Base-by-base conservation (phyloP, 768 basidiomycete species). In the Rubroboletus pulcherrimus region DNA sequence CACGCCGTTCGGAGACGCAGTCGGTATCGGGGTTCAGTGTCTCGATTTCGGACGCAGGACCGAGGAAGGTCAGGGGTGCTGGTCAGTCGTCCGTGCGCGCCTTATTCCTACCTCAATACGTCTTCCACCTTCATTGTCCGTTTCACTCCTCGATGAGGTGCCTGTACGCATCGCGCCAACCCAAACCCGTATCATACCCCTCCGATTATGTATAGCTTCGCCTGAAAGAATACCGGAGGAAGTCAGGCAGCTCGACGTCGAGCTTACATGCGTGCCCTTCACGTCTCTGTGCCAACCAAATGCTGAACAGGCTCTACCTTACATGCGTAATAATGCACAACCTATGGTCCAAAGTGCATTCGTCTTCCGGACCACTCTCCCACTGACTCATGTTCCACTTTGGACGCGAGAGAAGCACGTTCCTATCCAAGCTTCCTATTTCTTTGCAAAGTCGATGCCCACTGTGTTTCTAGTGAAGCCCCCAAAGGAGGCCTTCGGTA, bases 1-100 rank as follows among this genome's bases (percentile, higher is more conserved):
- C 0, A 81, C 78, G 62, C 79, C 89, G 0, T 89, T 93, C 64
- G 93, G 93, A 3, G 70, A 83, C 29, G 82, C 82, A 7, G 47
- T 90, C 3, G 89, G 90, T 2, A 58, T 94, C 3, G 86, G 80
- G 1, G 54, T 91, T 15, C 78, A 81, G 37, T 83, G 79, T 60
- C 56, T 69, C 11, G 66, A 71, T 59, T 62, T 64, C 30, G 54
- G 53, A 29, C 35, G 1, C 15, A 9, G 2, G 40, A 19, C 15
- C 4, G 41, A 39, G 6, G 49, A 52, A 11, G 39, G 37, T 3
- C 69, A 74, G 15, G 77, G 75, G 15, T 82, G 80, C 79, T 87
- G 86, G 84, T 81, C 76, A 1, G 75, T 85, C 4, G 68, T 65
- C 31, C 52, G 30, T 14, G 71, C 55, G 9, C 14, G 39, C 24